Evolutionary conservation across 768 basidiomycete genomes (phyloP), one percentile per base, ranked within the genome.

Genomic region (Boletus rex-veris): DNA sequence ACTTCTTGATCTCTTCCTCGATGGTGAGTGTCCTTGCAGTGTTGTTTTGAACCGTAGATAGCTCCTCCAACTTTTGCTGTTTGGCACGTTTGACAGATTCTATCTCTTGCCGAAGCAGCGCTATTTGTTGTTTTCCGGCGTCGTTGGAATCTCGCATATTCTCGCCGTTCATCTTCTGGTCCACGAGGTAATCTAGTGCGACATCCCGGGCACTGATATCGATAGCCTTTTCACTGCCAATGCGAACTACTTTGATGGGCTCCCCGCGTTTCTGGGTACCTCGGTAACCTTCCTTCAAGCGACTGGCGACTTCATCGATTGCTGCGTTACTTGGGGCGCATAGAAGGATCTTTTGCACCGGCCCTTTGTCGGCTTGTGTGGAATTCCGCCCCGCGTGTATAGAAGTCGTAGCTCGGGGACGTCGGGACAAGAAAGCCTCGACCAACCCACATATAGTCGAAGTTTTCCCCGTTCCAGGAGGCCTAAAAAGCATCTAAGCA

Each of bases 291-390:
- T 89, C 85, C 66, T 88, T 91, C 45, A 99, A 73, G 38, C 97
- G 87, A 62, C 83, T 80, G 7, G 92, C 90, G 16, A 99, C 86
- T 74, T 99, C 97, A 64, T 99, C 95, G 38, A 99, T 95, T 24
- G 97, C 97, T 16, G 97, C 97, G 70, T 99, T 99, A 72, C 92
- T 95, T 2, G 97, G 97, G 0, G 97, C 97, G 64, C 97, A 99
- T 36, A 99, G 77, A 16, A 99, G 80, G 40, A 98, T 77, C 66
- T 88, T 89, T 55, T 88, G 84, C 14, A 79, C 74, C 1, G 80
- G 72, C 61, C 44, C 69, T 60, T 69, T 78, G 57, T 79, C 78
- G 30, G 68, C 66, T 14, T 72, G 71, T 35, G 67, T 72, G 16
- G 68, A 60, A 50, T 58, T 68, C 49, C 68, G 74, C 19, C 84